Evolutionary conservation across 2,329 filamentous ascomycete species (phyloP).

Genomic region (Colletotrichum karsti): DNA sequence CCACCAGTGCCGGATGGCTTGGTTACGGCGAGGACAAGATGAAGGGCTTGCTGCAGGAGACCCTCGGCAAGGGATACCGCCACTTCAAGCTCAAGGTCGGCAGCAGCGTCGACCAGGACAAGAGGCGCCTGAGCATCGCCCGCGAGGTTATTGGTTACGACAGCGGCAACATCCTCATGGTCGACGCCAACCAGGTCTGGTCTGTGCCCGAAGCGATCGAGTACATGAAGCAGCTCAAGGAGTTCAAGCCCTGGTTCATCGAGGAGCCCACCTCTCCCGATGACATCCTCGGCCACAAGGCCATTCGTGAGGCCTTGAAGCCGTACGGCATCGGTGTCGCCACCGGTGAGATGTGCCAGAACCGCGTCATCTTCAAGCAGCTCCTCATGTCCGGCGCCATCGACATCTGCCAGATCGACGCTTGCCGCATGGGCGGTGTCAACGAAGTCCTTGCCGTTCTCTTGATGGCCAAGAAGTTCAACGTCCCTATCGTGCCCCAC

Average conservation of each 20-base stretch:
- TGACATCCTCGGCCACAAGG: slow-evolving; percentile 88
- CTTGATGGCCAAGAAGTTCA: slow-evolving; percentile 82
- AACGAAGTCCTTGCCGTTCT: slow-evolving; percentile 94
- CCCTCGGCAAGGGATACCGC: slow-evolving; percentile 77
- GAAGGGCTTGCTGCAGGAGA: slow-evolving; percentile 77
- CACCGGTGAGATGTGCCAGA: slow-evolving; percentile 96
- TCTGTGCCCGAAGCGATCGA: slow-evolving; percentile 87
- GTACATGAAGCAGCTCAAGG: slow-evolving; percentile 83
- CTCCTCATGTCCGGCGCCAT: slow-evolving; percentile 82
- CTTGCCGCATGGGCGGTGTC: slow-evolving; percentile 87
- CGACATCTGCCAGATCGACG: slow-evolving; percentile 90
- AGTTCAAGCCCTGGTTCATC: slow-evolving; percentile 93
- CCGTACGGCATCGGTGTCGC: slow-evolving; percentile 83
- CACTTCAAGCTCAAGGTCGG: slow-evolving; percentile 96
- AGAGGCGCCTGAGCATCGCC: slow-evolving; percentile 75
- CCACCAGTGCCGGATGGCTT: slow-evolving; percentile 91
- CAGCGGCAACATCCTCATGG: slow-evolving; percentile 85
- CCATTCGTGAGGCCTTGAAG: slow-evolving; percentile 81
- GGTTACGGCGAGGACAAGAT: slow-evolving; percentile 91
- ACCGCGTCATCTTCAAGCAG: slow-evolving; percentile 94
- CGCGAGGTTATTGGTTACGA: slow-evolving; percentile 85
- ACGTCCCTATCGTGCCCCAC: slow-evolving; percentile 87
- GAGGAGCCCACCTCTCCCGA: slow-evolving; percentile 93
- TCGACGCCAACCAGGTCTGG: slow-evolving; percentile 94
- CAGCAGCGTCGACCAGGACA: slow-evolving; percentile 75